Conservation (phyloP, 83 land plant species). For the Diphasiastrum complanatum region DNA sequence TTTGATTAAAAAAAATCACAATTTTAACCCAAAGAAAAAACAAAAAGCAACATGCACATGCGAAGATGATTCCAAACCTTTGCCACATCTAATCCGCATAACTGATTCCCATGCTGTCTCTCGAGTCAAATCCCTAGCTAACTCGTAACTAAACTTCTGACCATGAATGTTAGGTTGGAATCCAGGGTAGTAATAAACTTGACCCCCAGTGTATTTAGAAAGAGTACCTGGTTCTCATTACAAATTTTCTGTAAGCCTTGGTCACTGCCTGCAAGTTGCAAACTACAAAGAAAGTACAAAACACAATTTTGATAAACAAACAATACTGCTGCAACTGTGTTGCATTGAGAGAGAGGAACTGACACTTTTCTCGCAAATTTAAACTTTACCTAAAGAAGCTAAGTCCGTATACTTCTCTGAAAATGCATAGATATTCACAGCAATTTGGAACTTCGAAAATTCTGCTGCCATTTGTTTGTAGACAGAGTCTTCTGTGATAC, state of each 20-base stretch:
- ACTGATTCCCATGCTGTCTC: constrained; percentile 16
- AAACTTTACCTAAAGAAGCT: constrained; percentile 87
- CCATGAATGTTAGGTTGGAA: neutral
- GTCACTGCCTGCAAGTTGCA: neutral
- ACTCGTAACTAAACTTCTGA: constrained; percentile 8
- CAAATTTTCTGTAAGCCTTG: neutral
- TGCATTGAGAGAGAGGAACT: no score
- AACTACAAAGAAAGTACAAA: neutral
- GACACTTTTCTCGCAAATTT: no score
- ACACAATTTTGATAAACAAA: neutral
- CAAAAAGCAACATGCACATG: neutral
- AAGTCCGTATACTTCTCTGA: constrained; percentile 80
- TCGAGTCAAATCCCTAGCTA: constrained; percentile 7
- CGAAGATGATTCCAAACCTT: neutral
- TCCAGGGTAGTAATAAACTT: constrained; percentile 12
- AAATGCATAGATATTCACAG: constrained; percentile 80
- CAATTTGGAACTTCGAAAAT: constrained; percentile 83
- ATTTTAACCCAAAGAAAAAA: neutral
- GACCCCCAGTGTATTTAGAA: constrained; percentile 16
- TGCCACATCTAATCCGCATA: constrained; percentile 16
- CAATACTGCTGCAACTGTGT: no score
- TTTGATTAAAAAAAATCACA: neutral
- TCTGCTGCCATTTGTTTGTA: constrained; percentile 99
- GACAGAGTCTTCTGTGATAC: constrained; percentile 86
- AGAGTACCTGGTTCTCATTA: constrained; percentile 14